Evolutionary conservation across 306 rosid species (phyloP).

Genomic region (Leucaena leucocephala): DNA sequence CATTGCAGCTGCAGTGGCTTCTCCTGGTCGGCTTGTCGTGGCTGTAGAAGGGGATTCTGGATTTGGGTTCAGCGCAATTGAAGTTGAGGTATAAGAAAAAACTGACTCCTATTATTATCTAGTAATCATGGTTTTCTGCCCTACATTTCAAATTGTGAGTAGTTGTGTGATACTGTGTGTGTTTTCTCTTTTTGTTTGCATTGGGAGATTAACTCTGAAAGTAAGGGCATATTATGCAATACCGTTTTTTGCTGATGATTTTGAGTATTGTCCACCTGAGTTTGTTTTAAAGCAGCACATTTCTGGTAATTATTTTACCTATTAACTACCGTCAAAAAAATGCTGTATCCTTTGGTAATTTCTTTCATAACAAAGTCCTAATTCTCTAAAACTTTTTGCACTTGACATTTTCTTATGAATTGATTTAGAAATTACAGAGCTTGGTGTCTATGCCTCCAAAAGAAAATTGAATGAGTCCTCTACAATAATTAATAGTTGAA

Average conservation of each 20-base stretch:
- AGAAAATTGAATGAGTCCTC: slow-evolving; percentile 1
- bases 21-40: slow-evolving; percentile 79
- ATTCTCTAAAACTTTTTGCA: neutral
- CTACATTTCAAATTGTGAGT: neutral
- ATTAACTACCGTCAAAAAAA: neutral
- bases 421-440: neutral
- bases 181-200: neutral
- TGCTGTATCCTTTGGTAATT: neutral
- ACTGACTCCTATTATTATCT: neutral
- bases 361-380: neutral
- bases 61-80: slow-evolving; percentile 92
- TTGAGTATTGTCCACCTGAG: neutral
- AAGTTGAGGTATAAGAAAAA: slow-evolving; percentile 83
- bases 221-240: neutral
- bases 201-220: neutral
- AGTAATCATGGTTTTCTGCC: neutral
- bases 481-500: neutral
- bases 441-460: neutral
- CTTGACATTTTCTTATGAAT: neutral
- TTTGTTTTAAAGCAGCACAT: neutral
- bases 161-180: neutral
- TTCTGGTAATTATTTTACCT: neutral
- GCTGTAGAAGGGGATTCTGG: slow-evolving; percentile 98
- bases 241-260: neutral
- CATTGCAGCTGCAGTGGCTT: slow-evolving; percentile 94